Evolutionary conservation across 805 yeast genomes (phyloP), one percentile per base, ranked within the genome.

Genomic region (Suhomyces canberraensis): DNA sequence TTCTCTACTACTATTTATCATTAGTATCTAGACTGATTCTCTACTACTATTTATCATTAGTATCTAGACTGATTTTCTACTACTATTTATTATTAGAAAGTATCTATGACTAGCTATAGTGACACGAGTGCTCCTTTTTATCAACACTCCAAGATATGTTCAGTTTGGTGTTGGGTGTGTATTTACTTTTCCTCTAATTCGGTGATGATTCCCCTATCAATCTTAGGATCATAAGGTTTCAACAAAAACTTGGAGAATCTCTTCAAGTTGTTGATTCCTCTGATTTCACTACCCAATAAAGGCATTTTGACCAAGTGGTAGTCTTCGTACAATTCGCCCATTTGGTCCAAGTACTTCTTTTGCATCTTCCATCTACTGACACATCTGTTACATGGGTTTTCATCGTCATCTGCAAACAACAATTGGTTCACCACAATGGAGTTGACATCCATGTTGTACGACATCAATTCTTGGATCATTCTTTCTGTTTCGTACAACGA

Each of bases 401-500:
- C 86, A 32, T 78, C 82, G 37, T 76, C 84, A 37, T 78, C 81
- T n/a, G 96, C 93, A 65, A 84, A 86, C 42, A 93, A 70, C 47
- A 93, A 74, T 66, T 93, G 98, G 67, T 93, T 93, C 36, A 95
- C 95, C 45, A 93, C 90, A 54, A 93, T 93, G 25, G 96, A 84
- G 63, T 89, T 91, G 45, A 95, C 96, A 62, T 93, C 99, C 83
- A 93, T 93, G 48, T 89, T 85, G 65, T 87, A 93, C 37, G 91
- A 80, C 65, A 89, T 84, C 60, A 93, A 77, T 61, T 93, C 99
- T 69, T 93, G 99, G 49, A 93, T 86, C 81, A 93, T 78, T 67
- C 99, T 81, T 68, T 93, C 99, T 14, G 98, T 91, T 65, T 93
- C 99, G 63, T 93, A 93, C 32, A 93, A 71, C 1, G 98, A 90